Evolutionary conservation across 2,329 filamentous ascomycete species (phyloP), one percentile per base, ranked within the genome.

Genomic region (Aspergillus floridensis): DNA sequence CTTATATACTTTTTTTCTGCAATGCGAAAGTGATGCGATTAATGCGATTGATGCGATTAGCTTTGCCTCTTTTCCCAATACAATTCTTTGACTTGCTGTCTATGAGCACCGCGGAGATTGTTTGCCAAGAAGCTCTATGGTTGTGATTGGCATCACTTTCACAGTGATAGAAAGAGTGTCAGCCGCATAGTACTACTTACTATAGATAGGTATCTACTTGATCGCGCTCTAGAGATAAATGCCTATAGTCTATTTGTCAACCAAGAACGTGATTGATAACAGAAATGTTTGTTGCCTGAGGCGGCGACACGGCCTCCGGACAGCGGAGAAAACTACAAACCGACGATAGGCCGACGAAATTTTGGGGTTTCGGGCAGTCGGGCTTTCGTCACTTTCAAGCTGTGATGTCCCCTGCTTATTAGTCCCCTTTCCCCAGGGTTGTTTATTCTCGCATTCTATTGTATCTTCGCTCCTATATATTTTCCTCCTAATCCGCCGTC

Each of bases 291-390:
- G 38, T 48, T 68, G 69, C 69, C 69, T 70, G 62, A 71, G 68
- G 69, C 66, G 49, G 21, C 50, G 19, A 38, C 14, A 61, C 61
- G 59, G 62, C 26, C 38, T 57, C 65, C 66, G 65, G 64, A 63
- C 68, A 63, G 64, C 69, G 69, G 71, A 70, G 70, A 69, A 68
- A 71, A 64, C 64, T 57, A 59, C 65, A 69, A 66, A 65, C 70
- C 68, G 69, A 67, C 68, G 38, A 44, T n/a, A 44, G 38, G n/a
- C 38, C 38, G 38, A 44, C 68, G 66, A 73, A 69, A 66, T 73
- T 73, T 72, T 68, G 68, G 60, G 60, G 46, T 35, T 32, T 47
- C 54, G 50, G 50, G 41, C 32, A 56, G 41, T 53, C 47, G 35
- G 38, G 38, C 38, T 44, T 44, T 44, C 38, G 38, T 44, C 38